Percentiles rank a stretch among this genome's conserved stretches.
Evolutionary conservation across 2,329 filamentous ascomycete genomes (phyloP).

Genomic region (Penicillium sp.): DNA sequence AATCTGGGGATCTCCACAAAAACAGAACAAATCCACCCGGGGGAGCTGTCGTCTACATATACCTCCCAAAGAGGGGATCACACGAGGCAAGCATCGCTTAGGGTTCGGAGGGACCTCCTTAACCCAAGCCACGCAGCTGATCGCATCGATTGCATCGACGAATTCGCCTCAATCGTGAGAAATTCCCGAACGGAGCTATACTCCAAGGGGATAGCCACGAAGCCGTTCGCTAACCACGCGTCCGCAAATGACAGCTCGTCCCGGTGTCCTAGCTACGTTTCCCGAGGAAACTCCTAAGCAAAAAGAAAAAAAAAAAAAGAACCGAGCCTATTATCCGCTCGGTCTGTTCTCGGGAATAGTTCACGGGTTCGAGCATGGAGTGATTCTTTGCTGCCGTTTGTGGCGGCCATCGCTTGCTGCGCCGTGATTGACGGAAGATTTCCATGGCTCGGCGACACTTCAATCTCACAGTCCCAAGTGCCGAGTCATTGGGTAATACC

Average conservation of each 20-base stretch:
- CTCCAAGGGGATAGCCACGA: background rate
- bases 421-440: constrained; percentile 29
- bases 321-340: too few species aligned
- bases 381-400: background rate
- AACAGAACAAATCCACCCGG: constrained; percentile 6
- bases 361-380: background rate
- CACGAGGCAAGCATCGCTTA: background rate
- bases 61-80: background rate
- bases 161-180: background rate
- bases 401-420: constrained; percentile 3
- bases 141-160: constrained; percentile 3
- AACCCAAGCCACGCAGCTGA: constrained; percentile 7
- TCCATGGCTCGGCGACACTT: constrained; percentile 5
- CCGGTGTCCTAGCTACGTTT: too few species aligned
- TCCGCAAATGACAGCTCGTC: background rate
- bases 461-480: background rate
- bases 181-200: constrained; percentile 3
- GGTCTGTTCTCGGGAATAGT: background rate
- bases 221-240: background rate
- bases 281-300: background rate
- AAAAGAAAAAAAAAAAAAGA: too few species aligned
- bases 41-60: constrained; percentile 19
- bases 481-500: background rate
- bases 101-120: constrained; percentile 9
- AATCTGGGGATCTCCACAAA: constrained; percentile 29